Evolutionary conservation across 306 rosid species (phyloP).

Genomic region (Pterocarpus macrocarpus): DNA sequence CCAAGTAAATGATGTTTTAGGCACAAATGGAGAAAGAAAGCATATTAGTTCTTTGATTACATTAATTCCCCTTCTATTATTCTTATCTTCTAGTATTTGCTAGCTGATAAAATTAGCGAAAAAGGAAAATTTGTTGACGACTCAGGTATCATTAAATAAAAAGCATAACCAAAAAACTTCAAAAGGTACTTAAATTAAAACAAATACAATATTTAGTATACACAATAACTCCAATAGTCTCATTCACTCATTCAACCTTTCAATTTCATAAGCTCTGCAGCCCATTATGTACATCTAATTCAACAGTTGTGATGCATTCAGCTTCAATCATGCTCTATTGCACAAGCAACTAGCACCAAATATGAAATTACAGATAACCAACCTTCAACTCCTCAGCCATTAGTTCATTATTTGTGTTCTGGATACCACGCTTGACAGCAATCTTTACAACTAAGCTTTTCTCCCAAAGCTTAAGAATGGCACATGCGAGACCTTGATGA

Average conservation of each 20-base stretch:
- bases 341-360: slow-evolving; percentile 27
- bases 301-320: slow-evolving; percentile 30
- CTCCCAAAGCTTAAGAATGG: slow-evolving; percentile 93
- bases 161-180: slow-evolving; percentile 18
- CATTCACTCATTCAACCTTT: slow-evolving; percentile 18
- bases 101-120: slow-evolving; percentile 3
- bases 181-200: slow-evolving; percentile 10
- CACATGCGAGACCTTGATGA: slow-evolving; percentile 92
- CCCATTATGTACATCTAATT: slow-evolving; percentile 12
- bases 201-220: slow-evolving; percentile 19
- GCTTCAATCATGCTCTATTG: neutral
- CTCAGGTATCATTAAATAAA: neutral
- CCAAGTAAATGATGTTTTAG: neutral
- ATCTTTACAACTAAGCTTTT: slow-evolving; percentile 87
- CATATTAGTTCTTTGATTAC: slow-evolving; percentile 6
- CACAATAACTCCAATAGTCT: slow-evolving; percentile 26
- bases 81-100: slow-evolving; percentile 9
- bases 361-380: slow-evolving; percentile 45
- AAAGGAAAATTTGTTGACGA: neutral
- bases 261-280: slow-evolving; percentile 15
- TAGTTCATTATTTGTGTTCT: slow-evolving; percentile 93
- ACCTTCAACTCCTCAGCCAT: slow-evolving; percentile 97
- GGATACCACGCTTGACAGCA: slow-evolving; percentile 95
- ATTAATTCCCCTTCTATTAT: slow-evolving; percentile 1
- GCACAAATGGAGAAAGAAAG: slow-evolving; percentile 1